Evolutionary conservation across 75 land plant species (phyloP).

Genomic region (Cunninghamia lanceolata): DNA sequence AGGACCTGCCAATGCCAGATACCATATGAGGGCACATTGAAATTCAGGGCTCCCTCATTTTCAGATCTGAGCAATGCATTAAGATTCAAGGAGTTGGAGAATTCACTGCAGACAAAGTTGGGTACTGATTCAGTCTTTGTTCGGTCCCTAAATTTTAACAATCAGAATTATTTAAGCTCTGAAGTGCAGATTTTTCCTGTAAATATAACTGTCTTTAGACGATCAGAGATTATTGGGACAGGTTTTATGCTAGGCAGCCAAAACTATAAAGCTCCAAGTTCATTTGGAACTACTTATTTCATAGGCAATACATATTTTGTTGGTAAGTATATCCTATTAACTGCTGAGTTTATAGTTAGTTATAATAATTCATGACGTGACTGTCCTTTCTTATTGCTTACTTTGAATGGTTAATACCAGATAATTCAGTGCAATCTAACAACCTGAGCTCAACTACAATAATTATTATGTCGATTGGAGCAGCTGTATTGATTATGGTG

Average conservation of each 20-base stretch:
- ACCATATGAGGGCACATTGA: slow-evolving; percentile 51
- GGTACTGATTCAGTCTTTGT: slow-evolving; percentile 52
- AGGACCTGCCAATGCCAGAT: slow-evolving; percentile 55
- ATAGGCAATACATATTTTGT: slow-evolving; percentile 42
- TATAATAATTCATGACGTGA: neutral
- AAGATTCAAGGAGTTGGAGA: slow-evolving; percentile 39
- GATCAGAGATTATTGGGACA: slow-evolving; percentile 40
- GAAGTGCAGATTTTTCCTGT: slow-evolving; percentile 60
- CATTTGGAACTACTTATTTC: slow-evolving; percentile 64
- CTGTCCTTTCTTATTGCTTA: neutral
- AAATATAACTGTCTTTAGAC: slow-evolving; percentile 27
- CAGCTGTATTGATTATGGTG: neutral
- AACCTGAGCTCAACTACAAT: neutral
- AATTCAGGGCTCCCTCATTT: slow-evolving; percentile 53
- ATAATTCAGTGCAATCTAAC: neutral
- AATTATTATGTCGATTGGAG: neutral
- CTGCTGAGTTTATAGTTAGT: neutral
- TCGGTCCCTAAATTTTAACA: slow-evolving; percentile 37
- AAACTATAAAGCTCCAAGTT: slow-evolving; percentile 58
- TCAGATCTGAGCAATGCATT: slow-evolving; percentile 38
- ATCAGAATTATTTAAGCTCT: slow-evolving; percentile 43
- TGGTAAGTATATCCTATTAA: neutral
- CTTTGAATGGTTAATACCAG: slow-evolving; percentile 17
- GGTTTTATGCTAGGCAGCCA: slow-evolving; percentile 60
- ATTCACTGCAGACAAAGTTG: slow-evolving; percentile 22